Evolutionary conservation across 345 rosid genomes (phyloP).

Genomic region (Rubroshorea leprosula): DNA sequence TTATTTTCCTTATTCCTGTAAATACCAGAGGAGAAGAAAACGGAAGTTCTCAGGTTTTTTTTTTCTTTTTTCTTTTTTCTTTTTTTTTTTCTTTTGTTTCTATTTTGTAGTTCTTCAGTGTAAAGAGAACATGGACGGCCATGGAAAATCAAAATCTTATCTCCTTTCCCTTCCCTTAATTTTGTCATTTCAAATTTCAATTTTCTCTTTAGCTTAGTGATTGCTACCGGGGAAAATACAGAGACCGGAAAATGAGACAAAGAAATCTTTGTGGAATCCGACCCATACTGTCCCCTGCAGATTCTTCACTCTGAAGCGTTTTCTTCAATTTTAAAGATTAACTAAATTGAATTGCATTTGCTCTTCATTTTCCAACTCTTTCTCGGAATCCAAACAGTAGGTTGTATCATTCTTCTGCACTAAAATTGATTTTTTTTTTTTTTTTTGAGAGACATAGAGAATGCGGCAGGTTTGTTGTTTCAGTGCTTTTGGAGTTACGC

Average conservation of each 20-base stretch:
- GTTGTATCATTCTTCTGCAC: neutral
- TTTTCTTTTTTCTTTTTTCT: too few species aligned
- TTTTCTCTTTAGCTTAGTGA: too few species aligned
- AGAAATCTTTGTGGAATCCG: neutral
- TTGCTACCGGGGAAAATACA: too few species aligned
- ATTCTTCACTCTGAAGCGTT: neutral
- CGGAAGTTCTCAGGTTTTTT: neutral
- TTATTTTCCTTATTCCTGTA: neutral
- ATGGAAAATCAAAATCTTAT: neutral
- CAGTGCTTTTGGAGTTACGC: too few species aligned
- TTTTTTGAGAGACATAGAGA: too few species aligned
- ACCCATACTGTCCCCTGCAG: too few species aligned
- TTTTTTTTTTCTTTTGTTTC: too few species aligned
- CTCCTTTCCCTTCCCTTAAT: neutral
- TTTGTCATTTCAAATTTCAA: too few species aligned
- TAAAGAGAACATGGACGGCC: slow-evolving; percentile 5
- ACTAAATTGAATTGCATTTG: neutral
- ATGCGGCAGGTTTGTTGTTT: too few species aligned
- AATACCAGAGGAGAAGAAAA: slow-evolving; percentile 2
- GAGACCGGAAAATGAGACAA: neutral
- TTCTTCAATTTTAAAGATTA: neutral
- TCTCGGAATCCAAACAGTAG: neutral
- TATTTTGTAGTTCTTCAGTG: slow-evolving; percentile 1
- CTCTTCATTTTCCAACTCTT: neutral
- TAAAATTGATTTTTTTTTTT: too few species aligned